Conservation (phyloP, 306 rosid genomes). For the Urtica urens region DNA sequence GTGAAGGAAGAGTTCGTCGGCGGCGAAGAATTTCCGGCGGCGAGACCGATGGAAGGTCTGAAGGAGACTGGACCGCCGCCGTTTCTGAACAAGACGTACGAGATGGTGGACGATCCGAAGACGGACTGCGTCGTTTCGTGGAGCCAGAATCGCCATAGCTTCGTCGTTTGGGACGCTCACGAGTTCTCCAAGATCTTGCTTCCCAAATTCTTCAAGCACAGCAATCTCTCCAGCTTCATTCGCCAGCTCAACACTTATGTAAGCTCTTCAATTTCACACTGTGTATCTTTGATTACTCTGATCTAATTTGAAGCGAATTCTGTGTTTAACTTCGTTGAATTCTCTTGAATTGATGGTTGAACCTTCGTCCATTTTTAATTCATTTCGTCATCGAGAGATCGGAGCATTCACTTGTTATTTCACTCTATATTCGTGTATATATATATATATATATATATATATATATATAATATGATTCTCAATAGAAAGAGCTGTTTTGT, state of each 20-base stretch:
- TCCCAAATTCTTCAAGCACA: conserved; percentile 74
- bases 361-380: too few relatives aligned
- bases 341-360: too few relatives aligned
- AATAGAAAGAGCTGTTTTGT: too few relatives aligned
- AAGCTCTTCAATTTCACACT: too few relatives aligned
- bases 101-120: conserved; percentile 79
- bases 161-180: conserved; percentile 75
- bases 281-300: too few relatives aligned
- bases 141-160: conserved; percentile 51
- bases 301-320: too few relatives aligned
- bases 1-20: conserved; percentile 10
- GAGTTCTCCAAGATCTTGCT: conserved; percentile 60
- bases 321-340: too few relatives aligned
- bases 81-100: conserved; percentile 71
- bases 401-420: too few relatives aligned
- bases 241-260: conserved; percentile 98
- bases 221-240: conserved; percentile 88
- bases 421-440: too few relatives aligned
- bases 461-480: too few relatives aligned
- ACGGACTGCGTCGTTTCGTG: conserved; percentile 76
- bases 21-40: conserved; percentile 16
- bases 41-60: conserved; percentile 69
- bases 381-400: too few relatives aligned
- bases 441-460: too few relatives aligned
- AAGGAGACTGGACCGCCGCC: conserved; percentile 65